Evolutionary conservation across 1,139 yeast genomes (phyloP), one percentile per base, ranked within the genome.

Genomic region (Zygosaccharomyces pseudobailii): DNA sequence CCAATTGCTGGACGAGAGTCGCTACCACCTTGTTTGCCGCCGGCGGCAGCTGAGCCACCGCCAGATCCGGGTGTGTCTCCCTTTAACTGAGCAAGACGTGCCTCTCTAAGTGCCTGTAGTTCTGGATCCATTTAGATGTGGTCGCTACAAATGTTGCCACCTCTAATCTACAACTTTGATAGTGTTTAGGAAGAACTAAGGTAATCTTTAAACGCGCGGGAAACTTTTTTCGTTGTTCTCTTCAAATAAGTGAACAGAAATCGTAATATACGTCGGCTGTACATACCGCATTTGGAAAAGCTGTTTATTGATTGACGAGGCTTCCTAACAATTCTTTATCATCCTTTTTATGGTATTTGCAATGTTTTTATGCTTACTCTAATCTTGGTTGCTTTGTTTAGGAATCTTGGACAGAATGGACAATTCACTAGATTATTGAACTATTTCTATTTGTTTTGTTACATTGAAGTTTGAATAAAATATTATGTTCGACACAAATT

Each of bases 41-140:
- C 49, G 50, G 24, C 52, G 51, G n/a, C 52, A 30, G 42, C 58
- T 20, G 55, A 48, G 7, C 50, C 54, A 41, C 50, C 43, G 8
- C 55, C 56, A 25, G 49, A 47, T 33, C 51, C 45, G 5, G 55
- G 51, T 19, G 50, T 54, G 36, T 54, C 57, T 47, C 67, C 72
- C 61, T 87, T 95, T 54, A 90, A 73, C 66, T 89, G 96, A 10
- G 86, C 83, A 55, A 90, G 68, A 55, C 97, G 78, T 10, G 97
- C 96, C 43, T 87, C 86, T 59, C 97, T 77, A 53, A 90, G 86
- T 21, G 96, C 96, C 57, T 84, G 82, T 51, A 90, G 71, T 66
- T 90, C 97, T 27, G 85, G 71, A 67, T 89, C 96, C 68, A 64
- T 64, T 20, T 20, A 22, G 5, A 30, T 30, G 6, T 3, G 33